Evolutionary conservation across 2,329 filamentous ascomycete genomes (phyloP).

Genomic region (Penicillium occitanis): DNA sequence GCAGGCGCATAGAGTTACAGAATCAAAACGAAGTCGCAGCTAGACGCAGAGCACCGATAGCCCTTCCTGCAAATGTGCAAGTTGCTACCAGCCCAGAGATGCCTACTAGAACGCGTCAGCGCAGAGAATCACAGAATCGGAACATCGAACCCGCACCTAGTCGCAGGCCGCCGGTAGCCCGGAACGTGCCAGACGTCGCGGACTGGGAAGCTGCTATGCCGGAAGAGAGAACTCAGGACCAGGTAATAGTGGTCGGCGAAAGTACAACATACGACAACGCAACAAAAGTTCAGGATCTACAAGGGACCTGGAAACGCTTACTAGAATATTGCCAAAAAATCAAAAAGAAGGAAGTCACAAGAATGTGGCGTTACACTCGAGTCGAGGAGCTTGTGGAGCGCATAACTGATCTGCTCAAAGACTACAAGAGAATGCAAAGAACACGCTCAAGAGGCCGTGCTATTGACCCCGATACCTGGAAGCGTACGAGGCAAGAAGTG

Average conservation of each 20-base stretch:
- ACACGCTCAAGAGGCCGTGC: constrained; percentile 3
- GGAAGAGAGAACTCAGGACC: not conserved
- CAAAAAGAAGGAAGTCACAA: not conserved
- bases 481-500: not conserved
- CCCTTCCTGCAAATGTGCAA: not conserved
- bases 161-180: not conserved
- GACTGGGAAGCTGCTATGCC: constrained; percentile 11
- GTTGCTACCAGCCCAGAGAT: not conserved
- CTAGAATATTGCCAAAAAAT: constrained; percentile 1
- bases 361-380: not conserved
- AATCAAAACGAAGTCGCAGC: not conserved
- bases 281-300: constrained; percentile 6
- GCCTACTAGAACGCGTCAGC: not conserved
- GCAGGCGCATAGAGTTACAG: not conserved
- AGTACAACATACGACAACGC: constrained; percentile 10
- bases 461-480: not conserved
- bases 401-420: not conserved
- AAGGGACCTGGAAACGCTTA: constrained; percentile 14
- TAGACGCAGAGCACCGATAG: not conserved
- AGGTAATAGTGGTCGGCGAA: not conserved
- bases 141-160: not conserved
- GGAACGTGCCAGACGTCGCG: not conserved
- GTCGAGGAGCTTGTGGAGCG: constrained; percentile 7
- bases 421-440: constrained; percentile 19
- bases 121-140: not conserved